Conservation (phyloP, 306 rosid species). For the Vigna unguiculata region DNA sequence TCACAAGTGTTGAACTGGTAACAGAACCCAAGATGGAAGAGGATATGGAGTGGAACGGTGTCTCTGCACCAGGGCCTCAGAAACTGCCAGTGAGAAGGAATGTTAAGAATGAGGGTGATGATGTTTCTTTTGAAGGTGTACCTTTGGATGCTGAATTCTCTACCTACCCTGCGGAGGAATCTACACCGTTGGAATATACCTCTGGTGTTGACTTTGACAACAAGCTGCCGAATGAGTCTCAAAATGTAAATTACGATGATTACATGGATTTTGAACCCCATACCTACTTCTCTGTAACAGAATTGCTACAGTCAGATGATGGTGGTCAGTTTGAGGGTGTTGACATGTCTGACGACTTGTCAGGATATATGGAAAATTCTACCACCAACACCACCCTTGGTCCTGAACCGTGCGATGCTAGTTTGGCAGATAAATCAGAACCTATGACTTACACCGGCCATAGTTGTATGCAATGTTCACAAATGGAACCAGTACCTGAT, state of each 20-base stretch:
- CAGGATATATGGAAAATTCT: constrained; percentile 54
- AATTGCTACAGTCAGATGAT: constrained; percentile 73
- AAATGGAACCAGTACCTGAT: constrained; percentile 73
- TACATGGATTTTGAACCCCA: constrained; percentile 73
- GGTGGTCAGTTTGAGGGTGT: constrained; percentile 54
- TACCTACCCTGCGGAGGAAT: constrained; percentile 47
- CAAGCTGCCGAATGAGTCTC: constrained; percentile 55
- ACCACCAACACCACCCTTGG: constrained; percentile 26
- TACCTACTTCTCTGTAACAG: constrained; percentile 78
- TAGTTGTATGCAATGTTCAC: constrained; percentile 60
- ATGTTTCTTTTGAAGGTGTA: constrained; percentile 52
- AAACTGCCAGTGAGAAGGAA: constrained; percentile 90
- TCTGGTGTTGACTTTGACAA: constrained; percentile 48
- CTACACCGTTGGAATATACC: constrained; percentile 55
- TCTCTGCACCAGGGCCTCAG: constrained; percentile 62
- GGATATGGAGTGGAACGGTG: constrained; percentile 67
- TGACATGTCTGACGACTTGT: constrained; percentile 55
- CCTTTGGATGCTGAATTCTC: constrained; percentile 48
- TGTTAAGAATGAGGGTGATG: constrained; percentile 77
- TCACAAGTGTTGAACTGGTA: constrained; percentile 68
- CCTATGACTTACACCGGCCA: constrained; percentile 39
- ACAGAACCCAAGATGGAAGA: constrained; percentile 60
- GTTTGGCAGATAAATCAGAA: constrained; percentile 39
- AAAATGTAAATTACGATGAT: constrained; percentile 60
- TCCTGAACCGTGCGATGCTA: constrained; percentile 49